Conservation (phyloP, 1,284 basidiomycete genomes). For the Cryptococcus wingfieldii region DNA sequence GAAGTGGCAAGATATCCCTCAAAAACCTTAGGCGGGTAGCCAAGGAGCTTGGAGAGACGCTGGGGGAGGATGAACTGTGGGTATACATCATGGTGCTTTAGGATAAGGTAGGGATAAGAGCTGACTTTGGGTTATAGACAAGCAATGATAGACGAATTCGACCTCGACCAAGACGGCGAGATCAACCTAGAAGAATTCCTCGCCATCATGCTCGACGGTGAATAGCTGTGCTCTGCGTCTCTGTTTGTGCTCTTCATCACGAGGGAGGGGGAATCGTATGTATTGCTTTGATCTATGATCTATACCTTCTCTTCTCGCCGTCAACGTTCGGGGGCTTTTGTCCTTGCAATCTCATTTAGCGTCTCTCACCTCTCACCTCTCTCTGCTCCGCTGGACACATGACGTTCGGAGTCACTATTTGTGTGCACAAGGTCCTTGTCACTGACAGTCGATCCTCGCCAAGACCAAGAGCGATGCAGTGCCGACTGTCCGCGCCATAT, state of each 20-base stretch:
- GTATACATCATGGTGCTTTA: constrained; percentile 32
- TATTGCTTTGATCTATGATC: background rate
- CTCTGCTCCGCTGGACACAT: no score
- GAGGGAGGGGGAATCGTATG: background rate
- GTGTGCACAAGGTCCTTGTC: no score
- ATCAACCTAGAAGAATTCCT: constrained; percentile 65
- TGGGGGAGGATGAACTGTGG: constrained; percentile 96
- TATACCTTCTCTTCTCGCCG: no score
- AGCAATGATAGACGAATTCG: constrained; percentile 99
- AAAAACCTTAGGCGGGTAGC: constrained; percentile 89
- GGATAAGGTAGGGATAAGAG: background rate
- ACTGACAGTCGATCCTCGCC: no score
- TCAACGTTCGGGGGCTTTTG: no score
- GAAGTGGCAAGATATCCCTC: constrained; percentile 88
- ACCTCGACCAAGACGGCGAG: constrained; percentile 96
- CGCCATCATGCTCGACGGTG: constrained; percentile 94
- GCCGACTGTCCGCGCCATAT: no score
- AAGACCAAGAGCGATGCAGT: no score
- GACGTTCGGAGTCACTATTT: no score
- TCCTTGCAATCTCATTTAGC: no score
- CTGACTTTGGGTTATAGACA: constrained; percentile 58
- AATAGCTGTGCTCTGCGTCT: constrained; percentile 44
- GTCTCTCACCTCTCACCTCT: no score
- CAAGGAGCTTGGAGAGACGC: constrained; percentile 90
- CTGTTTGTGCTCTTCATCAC: background rate